A percentile compares a stretch with the other conserved stretches of the same genome.
These are phyloP conservation scores for Papiliotrema terrestris DNA, from an alignment of 1,284 basidiomycete genomes.

Conservation along the genomic window DNA sequence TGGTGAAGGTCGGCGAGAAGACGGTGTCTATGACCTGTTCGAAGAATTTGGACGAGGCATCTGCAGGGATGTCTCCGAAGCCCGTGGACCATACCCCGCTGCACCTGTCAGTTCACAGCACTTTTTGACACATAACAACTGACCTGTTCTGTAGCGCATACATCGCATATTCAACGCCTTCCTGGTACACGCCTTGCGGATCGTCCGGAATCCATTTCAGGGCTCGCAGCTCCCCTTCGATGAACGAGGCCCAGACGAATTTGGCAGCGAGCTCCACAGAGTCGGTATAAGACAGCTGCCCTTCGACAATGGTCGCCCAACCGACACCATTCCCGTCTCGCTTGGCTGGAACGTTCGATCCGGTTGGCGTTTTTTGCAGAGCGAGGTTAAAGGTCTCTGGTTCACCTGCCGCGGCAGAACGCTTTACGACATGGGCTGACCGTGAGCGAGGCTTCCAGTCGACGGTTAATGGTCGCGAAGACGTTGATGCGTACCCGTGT, in stretches of 20 bases:
- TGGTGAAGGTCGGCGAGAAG: not conserved
- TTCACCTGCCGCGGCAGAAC: not conserved
- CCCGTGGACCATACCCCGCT: not conserved
- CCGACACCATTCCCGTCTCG: not conserved
- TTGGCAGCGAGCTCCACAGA: not conserved
- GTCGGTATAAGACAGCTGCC: not conserved
- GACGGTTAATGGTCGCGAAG: no score
- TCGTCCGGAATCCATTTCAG: not conserved
- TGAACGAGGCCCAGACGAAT: not conserved
- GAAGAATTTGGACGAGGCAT: not conserved
- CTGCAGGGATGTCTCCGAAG: not conserved
- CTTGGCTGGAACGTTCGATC: not conserved
- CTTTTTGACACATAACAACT: not conserved
- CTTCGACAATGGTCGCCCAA: not conserved
- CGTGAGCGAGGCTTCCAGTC: not conserved
- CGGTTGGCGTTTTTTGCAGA: not conserved
- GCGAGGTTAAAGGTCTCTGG: not conserved
- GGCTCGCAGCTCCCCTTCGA: not conserved
- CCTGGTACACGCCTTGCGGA: not conserved
- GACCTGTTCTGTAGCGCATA: not conserved
- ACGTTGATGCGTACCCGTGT: not conserved
- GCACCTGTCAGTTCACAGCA: not conserved
- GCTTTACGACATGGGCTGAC: not conserved
- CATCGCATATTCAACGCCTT: not conserved
- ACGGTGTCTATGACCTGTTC: not conserved